Percentiles rank a stretch among this genome's conserved stretches.
These are phyloP conservation scores for Aspergillus ochraceoroseus DNA, from an alignment of 2,329 filamentous ascomycete species.

Conservation along the genomic window DNA sequence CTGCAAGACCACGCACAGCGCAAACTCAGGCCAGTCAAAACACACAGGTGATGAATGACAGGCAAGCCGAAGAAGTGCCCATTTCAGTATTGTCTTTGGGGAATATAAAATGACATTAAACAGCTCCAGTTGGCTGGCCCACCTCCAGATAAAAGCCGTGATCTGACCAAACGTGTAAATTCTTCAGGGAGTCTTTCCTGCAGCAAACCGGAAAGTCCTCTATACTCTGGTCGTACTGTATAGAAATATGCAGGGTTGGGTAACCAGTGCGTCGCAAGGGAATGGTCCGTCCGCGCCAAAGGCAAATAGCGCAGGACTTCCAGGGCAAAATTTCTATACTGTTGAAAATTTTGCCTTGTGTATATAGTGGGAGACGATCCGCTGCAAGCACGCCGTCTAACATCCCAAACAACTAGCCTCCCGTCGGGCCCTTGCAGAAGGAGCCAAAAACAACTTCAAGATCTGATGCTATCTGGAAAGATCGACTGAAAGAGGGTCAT, in stretches of 20 bases:
- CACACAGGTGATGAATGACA: no score
- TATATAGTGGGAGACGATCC: slow-evolving; percentile 4
- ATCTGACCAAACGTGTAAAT: slow-evolving; percentile 2
- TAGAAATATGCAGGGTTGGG: slow-evolving; percentile 3
- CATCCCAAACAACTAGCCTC: slow-evolving; percentile 15
- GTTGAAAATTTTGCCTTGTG: slow-evolving; percentile 5
- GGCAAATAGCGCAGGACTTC: slow-evolving; percentile 4
- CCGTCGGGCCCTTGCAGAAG: slow-evolving; percentile 25
- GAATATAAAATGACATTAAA: no score
- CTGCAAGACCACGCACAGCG: no score
- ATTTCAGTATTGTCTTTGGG: no score
- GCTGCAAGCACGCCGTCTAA: slow-evolving; percentile 17
- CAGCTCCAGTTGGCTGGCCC: neutral
- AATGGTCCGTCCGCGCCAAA: slow-evolving; percentile 9
- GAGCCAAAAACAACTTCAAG: slow-evolving; percentile 10
- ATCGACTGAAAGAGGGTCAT: slow-evolving; percentile 13
- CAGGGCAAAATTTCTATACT: neutral
- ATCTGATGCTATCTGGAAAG: slow-evolving; percentile 12
- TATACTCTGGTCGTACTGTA: neutral
- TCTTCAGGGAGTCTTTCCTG: slow-evolving; percentile 3
- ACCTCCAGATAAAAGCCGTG: neutral
- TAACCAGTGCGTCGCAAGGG: neutral
- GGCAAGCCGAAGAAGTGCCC: no score
- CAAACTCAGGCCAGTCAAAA: no score
- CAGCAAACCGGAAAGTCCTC: slow-evolving; percentile 1